phyloP scores from a whole-genome alignment of 257 asterid genomes.

The Datura wrightii region DNA sequence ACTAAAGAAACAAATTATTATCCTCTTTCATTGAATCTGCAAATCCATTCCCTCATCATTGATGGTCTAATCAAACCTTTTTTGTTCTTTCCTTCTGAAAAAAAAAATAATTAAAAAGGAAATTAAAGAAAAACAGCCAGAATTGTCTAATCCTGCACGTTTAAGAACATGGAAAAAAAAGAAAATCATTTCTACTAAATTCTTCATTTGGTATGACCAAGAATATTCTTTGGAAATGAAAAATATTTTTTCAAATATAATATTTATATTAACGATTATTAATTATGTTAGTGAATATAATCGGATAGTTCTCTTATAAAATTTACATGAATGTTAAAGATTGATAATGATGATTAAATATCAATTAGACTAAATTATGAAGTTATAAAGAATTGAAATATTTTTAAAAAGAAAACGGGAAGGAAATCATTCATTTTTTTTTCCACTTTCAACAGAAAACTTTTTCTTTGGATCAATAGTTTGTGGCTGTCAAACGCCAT shows the following conservation, averaged over 20 bases:
- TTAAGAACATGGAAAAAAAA: neutral
- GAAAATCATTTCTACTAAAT: neutral
- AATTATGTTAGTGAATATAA: neutral
- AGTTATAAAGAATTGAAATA: neutral
- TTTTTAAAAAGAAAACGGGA: neutral
- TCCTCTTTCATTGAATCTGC: constrained; percentile 22
- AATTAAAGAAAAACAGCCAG: neutral
- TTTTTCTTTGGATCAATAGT: neutral
- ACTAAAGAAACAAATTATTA: constrained; percentile 3
- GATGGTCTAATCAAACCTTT: neutral
- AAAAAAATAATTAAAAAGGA: neutral
- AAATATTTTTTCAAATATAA: neutral
- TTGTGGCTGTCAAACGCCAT: neutral
- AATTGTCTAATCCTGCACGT: constrained; percentile 7
- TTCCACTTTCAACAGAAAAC: neutral
- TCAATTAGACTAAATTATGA: neutral
- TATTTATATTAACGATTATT: neutral
- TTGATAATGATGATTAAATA: neutral
- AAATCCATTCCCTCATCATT: constrained; percentile 8
- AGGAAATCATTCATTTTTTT: neutral
- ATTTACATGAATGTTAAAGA: neutral
- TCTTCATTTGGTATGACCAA: neutral
- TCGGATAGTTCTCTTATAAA: neutral
- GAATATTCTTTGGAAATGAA: neutral
- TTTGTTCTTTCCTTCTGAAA: neutral